Percentiles rank a stretch among this genome's conserved stretches.
Conservation (phyloP, 306 rosid species). For the Geum urbanum region DNA sequence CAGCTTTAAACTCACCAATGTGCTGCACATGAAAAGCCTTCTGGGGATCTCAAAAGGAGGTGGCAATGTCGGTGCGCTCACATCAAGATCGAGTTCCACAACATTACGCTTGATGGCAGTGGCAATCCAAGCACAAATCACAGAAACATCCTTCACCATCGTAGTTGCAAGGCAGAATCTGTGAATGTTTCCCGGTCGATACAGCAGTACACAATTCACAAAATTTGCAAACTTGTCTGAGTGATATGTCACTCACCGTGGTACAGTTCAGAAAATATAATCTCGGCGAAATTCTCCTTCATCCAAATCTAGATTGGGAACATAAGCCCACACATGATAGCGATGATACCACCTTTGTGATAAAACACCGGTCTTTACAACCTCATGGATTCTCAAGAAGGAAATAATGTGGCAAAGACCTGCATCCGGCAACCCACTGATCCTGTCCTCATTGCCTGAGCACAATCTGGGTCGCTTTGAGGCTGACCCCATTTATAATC, state of each 20-base stretch:
- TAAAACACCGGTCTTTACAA: conserved; percentile 7
- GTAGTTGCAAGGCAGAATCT: neutral
- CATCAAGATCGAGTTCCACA: neutral
- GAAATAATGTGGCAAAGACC: conserved; percentile 9
- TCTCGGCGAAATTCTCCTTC: neutral
- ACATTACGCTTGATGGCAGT: neutral
- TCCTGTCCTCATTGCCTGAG: neutral
- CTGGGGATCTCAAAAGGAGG: neutral
- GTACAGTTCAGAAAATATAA: neutral
- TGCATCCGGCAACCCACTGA: neutral
- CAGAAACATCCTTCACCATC: neutral
- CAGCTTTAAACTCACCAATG: neutral
- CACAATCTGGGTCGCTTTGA: neutral
- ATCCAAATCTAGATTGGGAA: neutral
- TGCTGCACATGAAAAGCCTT: conserved; percentile 2
- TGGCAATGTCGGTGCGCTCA: neutral
- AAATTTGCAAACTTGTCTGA: neutral
- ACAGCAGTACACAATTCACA: neutral
- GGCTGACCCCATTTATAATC: neutral
- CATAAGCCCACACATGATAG: neutral
- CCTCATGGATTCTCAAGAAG: neutral
- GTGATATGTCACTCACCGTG: neutral
- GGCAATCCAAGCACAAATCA: neutral
- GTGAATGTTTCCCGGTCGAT: neutral
- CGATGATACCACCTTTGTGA: conserved; percentile 1